Percentiles rank a stretch among this genome's conserved stretches.
Evolutionary conservation across 2,329 filamentous ascomycete species (phyloP).

Genomic region (Penicillium freii): DNA sequence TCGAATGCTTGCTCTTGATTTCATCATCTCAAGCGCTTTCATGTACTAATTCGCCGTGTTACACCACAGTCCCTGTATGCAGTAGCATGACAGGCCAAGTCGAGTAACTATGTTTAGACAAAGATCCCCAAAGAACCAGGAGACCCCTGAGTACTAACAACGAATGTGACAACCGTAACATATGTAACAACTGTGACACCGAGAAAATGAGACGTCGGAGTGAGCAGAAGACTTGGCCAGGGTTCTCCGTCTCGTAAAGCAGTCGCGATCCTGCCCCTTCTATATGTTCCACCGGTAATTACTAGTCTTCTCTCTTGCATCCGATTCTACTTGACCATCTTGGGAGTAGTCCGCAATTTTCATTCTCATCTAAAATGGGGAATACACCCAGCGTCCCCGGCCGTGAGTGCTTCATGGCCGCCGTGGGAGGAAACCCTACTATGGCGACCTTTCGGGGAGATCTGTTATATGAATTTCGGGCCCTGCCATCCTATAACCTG

Average conservation of each 20-base stretch:
- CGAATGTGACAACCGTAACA: not conserved
- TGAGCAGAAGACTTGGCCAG: not conserved
- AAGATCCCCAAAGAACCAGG: not conserved
- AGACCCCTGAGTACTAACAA: not conserved
- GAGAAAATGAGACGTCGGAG: not conserved
- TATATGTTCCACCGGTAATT: not conserved
- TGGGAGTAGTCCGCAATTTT: not conserved
- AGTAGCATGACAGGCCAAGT: not conserved
- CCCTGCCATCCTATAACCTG: slow-evolving; percentile 27
- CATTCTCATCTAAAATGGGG: slow-evolving; percentile 15
- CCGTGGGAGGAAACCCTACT: slow-evolving; percentile 17
- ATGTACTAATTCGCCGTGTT: not conserved
- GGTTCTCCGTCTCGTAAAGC: not conserved
- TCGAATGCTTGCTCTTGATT: not conserved
- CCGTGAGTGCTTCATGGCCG: slow-evolving; percentile 23
- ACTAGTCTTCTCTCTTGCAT: not conserved
- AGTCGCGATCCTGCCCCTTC: not conserved
- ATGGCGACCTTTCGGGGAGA: slow-evolving; percentile 22
- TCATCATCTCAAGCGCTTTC: not conserved
- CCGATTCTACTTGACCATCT: not conserved
- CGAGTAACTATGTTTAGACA: not conserved
- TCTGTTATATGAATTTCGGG: slow-evolving; percentile 15
- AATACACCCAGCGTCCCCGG: slow-evolving; percentile 16
- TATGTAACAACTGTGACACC: not conserved
- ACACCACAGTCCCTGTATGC: not conserved